Base-by-base conservation (phyloP, 352 stramenopile genomes). In the Saprolegnia diclina region DNA sequence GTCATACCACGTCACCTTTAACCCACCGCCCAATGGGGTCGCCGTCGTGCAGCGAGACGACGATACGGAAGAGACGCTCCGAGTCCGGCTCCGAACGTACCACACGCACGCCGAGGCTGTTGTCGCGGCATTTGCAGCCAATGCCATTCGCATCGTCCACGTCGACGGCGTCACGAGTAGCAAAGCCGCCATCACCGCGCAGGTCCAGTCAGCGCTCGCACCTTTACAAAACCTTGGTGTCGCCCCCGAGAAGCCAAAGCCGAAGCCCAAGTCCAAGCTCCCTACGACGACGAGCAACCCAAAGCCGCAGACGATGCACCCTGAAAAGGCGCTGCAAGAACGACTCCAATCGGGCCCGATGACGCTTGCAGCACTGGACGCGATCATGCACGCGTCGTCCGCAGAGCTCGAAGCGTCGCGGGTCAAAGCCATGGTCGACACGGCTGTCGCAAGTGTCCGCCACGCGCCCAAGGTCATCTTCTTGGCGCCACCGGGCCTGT, bases 1-100 rank as follows among this genome's bases (percentile, higher is more conserved):
- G 63, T 97, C 88, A 62, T 99, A 98, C 76, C 96, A 99, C 63
- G 79, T 98, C 5, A 97, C 98, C 73, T 98, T 97, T 77, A 97
- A 94, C 64, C 94, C 95, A 16, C 96, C 96, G 4, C 80, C 79
- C 4, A 67, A 80, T 10, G 73, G 83, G 13, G 84, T 83, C 65
- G 85, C 83, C 56, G 72, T 92, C 22, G 74, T 94, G 38, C 92
- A 98, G 71, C 83, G 92, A 21, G 89, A 77, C 44, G 92, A 98
- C 76, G 92, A 98, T 76, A 97, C 87, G 0, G 90, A 97, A 67
- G 80, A 89, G 46, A 98, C 94, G 63, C 87, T 97, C 26, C 90
- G 83, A 44, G 83, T 88, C n/a, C 82, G 92, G 13, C 74, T 98
- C 16, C 73, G 82, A 24, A 92, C 89, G 37, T 97, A 94, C 73